Conservation (phyloP, 2,329 filamentous ascomycete species). For the Daldinia sp. region DNA sequence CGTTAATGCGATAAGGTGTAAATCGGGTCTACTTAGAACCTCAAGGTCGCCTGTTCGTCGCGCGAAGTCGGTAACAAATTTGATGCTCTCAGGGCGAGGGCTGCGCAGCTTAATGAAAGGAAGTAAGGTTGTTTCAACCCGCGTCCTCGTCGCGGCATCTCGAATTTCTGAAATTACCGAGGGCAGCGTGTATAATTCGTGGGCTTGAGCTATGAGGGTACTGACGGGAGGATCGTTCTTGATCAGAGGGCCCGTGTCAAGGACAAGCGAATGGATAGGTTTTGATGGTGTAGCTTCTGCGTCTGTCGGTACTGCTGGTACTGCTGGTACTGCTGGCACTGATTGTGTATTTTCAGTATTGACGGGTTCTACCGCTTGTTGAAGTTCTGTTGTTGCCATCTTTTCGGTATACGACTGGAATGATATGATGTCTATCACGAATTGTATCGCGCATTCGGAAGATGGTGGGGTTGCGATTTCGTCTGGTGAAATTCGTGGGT, state of each 20-base stretch:
- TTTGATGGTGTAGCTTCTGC: constrained; percentile 53
- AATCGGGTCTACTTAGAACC: constrained; percentile 88
- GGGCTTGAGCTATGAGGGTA: constrained; percentile 80
- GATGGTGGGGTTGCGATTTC: constrained; percentile 40
- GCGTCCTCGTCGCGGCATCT: constrained; percentile 81
- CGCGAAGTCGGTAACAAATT: constrained; percentile 85
- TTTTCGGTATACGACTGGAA: constrained; percentile 8
- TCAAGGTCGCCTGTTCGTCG: constrained; percentile 88
- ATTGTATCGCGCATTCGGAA: neutral
- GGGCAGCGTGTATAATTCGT: constrained; percentile 84
- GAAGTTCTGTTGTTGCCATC: constrained; percentile 35
- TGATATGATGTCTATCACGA: neutral
- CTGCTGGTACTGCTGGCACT: no score
- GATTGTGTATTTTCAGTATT: neutral
- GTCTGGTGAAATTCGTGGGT: constrained; percentile 38
- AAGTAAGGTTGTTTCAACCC: constrained; percentile 85
- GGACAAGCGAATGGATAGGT: constrained; percentile 84
- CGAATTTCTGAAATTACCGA: constrained; percentile 89
- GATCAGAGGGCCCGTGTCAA: constrained; percentile 93
- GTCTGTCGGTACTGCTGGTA: neutral
- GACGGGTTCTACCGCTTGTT: constrained; percentile 2
- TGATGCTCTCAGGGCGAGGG: constrained; percentile 81
- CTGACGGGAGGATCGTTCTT: constrained; percentile 91
- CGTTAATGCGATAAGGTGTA: constrained; percentile 88
- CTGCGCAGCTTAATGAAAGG: constrained; percentile 85